Conservation (phyloP, 2,329 filamentous ascomycete genomes). For the Bisporella sp. region DNA sequence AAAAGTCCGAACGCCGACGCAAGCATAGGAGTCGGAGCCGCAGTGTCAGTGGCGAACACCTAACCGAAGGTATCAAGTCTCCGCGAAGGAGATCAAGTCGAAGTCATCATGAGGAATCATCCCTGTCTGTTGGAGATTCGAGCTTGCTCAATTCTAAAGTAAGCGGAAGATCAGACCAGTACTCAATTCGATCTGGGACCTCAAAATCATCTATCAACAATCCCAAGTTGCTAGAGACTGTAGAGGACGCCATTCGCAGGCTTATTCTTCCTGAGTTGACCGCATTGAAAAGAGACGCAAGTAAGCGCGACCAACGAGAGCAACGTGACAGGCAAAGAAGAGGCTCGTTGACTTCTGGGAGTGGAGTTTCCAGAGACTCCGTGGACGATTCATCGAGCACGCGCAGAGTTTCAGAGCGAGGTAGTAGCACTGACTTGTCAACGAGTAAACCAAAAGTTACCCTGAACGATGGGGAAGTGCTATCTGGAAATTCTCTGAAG, state of each 20-base stretch:
- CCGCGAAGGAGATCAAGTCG: conserved; percentile 41
- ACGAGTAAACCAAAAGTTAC: conserved; percentile 50
- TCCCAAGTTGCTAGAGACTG: conserved; percentile 62
- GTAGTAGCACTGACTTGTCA: conserved; percentile 28
- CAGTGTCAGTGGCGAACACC: conserved; percentile 38
- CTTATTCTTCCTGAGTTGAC: conserved; percentile 82
- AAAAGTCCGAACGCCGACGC: conserved; percentile 37
- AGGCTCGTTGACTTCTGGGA: conserved; percentile 53
- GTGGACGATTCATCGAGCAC: conserved; percentile 19
- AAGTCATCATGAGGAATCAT: conserved; percentile 41
- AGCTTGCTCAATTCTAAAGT: conserved; percentile 50
- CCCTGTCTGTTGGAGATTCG: conserved; percentile 43
- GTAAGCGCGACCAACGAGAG: conserved; percentile 63
- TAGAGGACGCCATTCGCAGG: conserved; percentile 68
- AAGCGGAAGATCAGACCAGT: conserved; percentile 48
- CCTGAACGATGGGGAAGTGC: conserved; percentile 47
- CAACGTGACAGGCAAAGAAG: conserved; percentile 55
- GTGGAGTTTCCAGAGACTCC: conserved; percentile 47
- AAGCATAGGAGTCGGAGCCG: conserved; percentile 38
- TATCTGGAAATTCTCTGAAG: conserved; percentile 46
- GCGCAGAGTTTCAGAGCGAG: conserved; percentile 34
- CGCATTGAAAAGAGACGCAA: conserved; percentile 84
- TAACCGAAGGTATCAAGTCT: conserved; percentile 36
- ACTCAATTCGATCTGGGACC: conserved; percentile 51
- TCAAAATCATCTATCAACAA: conserved; percentile 62